Conservation (phyloP, 148 eudicot genomes). For the Silene conica region DNA sequence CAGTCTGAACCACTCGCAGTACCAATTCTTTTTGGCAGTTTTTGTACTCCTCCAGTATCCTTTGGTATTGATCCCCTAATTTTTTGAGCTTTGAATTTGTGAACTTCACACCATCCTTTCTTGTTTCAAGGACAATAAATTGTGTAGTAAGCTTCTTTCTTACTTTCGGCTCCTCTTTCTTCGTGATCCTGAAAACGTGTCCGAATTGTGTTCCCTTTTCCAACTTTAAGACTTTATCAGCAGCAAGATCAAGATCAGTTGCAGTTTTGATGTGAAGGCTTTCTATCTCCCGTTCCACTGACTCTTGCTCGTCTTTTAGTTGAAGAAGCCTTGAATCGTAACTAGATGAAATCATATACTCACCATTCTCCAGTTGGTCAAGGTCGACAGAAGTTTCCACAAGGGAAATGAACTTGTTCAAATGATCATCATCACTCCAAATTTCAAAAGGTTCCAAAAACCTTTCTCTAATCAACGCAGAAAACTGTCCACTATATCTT, state of each 20-base stretch:
- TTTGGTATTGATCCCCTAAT: constrained; percentile 80
- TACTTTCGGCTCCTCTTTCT: constrained; percentile 94
- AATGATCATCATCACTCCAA: constrained; percentile 73
- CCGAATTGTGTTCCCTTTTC: constrained; percentile 98
- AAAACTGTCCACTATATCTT: constrained; percentile 69
- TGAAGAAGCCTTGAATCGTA: constrained; percentile 67
- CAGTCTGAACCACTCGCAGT: constrained; percentile 69
- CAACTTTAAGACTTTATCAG: constrained; percentile 75
- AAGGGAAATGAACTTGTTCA: constrained; percentile 79
- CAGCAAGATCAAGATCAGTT: constrained; percentile 77
- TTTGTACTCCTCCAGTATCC: constrained; percentile 73
- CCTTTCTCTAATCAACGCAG: constrained; percentile 60
- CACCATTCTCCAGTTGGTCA: constrained; percentile 93
- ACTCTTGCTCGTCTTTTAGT: constrained; percentile 66
- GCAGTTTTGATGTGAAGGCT: constrained; percentile 69
- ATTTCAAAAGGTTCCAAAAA: constrained; percentile 58
- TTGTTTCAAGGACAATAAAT: constrained; percentile 88
- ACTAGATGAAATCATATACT: constrained; percentile 87
- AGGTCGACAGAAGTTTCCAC: constrained; percentile 96
- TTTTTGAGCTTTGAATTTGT: constrained; percentile 84
- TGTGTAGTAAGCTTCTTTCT: constrained; percentile 87
- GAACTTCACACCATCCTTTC: constrained; percentile 97
- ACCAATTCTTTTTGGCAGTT: constrained; percentile 84
- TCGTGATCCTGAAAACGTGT: constrained; percentile 94
- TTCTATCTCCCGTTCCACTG: constrained; percentile 66